Conservation (phyloP, 208 protist species). For the Leishmania turanica region DNA sequence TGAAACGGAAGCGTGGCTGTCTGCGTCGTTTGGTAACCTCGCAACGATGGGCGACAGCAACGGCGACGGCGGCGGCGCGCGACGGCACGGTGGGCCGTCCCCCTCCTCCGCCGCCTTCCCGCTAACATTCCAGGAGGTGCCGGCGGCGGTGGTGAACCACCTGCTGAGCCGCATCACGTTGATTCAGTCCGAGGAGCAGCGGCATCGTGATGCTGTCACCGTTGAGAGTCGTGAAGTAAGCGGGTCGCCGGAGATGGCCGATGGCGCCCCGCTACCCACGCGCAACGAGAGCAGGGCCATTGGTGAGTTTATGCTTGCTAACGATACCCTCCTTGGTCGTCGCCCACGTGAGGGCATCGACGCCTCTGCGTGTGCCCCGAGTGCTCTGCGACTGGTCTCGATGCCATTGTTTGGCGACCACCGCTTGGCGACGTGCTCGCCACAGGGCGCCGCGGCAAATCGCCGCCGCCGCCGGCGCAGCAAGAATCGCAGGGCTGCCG, state of each 20-base stretch:
- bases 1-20: constrained; percentile 21
- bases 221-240: neutral
- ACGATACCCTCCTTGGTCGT: constrained; percentile 10
- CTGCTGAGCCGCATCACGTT: constrained; percentile 20
- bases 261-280: neutral
- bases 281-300: constrained; percentile 10
- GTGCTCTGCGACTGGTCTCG: constrained; percentile 1
- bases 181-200: constrained; percentile 9
- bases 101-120: neutral
- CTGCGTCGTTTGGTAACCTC: constrained; percentile 17
- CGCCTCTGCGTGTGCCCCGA: constrained; percentile 2
- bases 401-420: constrained; percentile 2
- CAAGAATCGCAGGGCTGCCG: neutral
- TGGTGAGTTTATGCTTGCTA: constrained; percentile 11
- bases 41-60: neutral
- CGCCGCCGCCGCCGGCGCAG: constrained; percentile 8
- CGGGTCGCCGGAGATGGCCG: neutral
- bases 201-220: neutral
- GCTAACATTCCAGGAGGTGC: constrained; percentile 27
- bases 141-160: constrained; percentile 25
- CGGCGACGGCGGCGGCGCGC: no score
- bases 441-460: constrained; percentile 14
- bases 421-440: neutral
- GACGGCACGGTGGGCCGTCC: constrained; percentile 1
- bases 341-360: neutral